Evolutionary conservation across 805 yeast species (phyloP).

Genomic region (Saccharomycopsis sp.): DNA sequence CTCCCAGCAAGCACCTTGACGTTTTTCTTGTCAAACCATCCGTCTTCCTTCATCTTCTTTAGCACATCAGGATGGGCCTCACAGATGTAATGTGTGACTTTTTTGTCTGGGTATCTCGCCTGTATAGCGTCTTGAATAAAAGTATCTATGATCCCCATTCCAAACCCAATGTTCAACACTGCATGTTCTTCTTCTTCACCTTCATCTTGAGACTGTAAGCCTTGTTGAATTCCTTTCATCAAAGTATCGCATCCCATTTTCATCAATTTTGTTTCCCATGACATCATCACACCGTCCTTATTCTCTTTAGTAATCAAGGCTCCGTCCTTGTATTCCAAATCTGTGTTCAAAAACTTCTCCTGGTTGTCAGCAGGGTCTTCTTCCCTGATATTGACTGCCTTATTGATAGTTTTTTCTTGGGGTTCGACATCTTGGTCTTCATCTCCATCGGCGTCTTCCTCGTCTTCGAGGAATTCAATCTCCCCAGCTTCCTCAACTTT

Average conservation of each 20-base stretch:
- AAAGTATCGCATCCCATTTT: conserved; percentile 66
- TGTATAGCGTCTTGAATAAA: conserved; percentile 48
- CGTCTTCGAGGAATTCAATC: conserved; percentile 50
- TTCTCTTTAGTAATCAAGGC: conserved; percentile 67
- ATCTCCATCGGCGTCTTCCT: conserved; percentile 26
- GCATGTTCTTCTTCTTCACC: conserved; percentile 35
- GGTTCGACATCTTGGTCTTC: conserved; percentile 22
- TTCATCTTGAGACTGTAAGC: conserved; percentile 27
- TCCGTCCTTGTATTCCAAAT: conserved; percentile 58
- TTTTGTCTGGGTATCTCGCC: conserved; percentile 28
- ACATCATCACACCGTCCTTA: conserved; percentile 95
- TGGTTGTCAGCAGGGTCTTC: conserved; percentile 60
- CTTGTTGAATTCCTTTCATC: conserved; percentile 21
- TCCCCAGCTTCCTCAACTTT: conserved; percentile 55
- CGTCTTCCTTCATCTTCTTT: conserved; percentile 53
- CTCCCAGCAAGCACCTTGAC: conserved; percentile 80
- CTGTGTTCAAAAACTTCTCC: conserved; percentile 53
- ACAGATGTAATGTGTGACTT: conserved; percentile 74
- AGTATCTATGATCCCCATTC: conserved; percentile 91
- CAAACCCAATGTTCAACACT: conserved; percentile 85
- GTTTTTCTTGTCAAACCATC: conserved; percentile 72
- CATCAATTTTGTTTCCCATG: conserved; percentile 88
- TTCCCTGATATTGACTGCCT: conserved; percentile 21
- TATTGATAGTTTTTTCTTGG: conserved; percentile 17
- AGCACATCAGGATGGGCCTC: conserved; percentile 95